Evolutionary conservation across 805 yeast species (phyloP).

Genomic region (Lipomyces yamadae): DNA sequence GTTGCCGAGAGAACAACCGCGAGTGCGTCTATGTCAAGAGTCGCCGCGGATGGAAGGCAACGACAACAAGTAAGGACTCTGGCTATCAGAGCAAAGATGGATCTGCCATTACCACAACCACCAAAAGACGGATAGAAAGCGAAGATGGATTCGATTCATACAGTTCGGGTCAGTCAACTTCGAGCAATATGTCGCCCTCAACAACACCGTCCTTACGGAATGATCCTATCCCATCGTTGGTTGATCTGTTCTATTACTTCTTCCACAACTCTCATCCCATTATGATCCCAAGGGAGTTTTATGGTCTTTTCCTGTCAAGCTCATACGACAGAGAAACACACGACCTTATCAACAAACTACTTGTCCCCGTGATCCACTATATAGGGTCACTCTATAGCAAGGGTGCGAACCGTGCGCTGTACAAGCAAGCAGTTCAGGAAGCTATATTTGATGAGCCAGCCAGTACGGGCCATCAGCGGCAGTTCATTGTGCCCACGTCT

Average conservation of each 20-base stretch:
- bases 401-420: constrained; percentile 17
- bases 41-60: constrained; percentile 31
- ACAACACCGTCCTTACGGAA: not conserved
- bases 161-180: not conserved
- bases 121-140: not conserved
- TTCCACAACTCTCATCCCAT: constrained; percentile 29
- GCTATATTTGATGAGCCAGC: constrained; percentile 11
- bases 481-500: constrained; percentile 15
- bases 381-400: constrained; percentile 20
- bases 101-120: not conserved
- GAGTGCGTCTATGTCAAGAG: constrained; percentile 34
- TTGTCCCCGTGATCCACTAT: constrained; percentile 22
- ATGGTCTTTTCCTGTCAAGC: constrained; percentile 11
- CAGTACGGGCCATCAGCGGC: not conserved
- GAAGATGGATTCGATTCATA: not conserved
- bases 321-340: constrained; percentile 14
- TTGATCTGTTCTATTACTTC: constrained; percentile 20
- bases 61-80: not conserved
- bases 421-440: constrained; percentile 18
- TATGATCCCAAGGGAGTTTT: constrained; percentile 22
- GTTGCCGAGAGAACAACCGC: constrained; percentile 25
- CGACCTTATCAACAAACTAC: constrained; percentile 9
- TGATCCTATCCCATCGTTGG: constrained; percentile 12
- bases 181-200: not conserved
- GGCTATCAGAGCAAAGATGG: not conserved